These are phyloP conservation scores for Pelargonium myrrhifolium DNA, from an alignment of 441 rosid species.

Conservation along the genomic window DNA sequence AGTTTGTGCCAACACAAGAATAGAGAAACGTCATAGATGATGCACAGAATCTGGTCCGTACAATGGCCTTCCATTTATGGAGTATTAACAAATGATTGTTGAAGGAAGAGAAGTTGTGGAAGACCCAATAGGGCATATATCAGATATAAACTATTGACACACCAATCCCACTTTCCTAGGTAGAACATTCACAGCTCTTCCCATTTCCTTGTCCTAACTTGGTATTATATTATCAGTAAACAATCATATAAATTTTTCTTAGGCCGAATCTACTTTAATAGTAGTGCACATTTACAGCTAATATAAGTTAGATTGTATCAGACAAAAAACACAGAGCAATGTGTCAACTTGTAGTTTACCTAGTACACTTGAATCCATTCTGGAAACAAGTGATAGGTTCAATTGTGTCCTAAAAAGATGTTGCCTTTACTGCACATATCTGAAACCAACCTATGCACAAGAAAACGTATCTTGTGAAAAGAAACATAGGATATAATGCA, in stretches of 20 bases:
- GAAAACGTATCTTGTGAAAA: too few relatives aligned
- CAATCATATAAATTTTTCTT: neutral
- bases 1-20: constrained; percentile 14
- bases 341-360: neutral
- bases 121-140: too few relatives aligned
- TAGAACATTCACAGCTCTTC: constrained; percentile 14
- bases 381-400: too few relatives aligned
- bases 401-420: too few relatives aligned
- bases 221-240: neutral
- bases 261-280: neutral
- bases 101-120: neutral
- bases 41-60: too few relatives aligned
- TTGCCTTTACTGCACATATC: too few relatives aligned
- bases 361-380: too few relatives aligned
- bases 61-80: too few relatives aligned
- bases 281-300: constrained; percentile 9
- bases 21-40: neutral
- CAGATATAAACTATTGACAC: neutral
- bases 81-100: neutral
- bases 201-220: too few relatives aligned
- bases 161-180: constrained; percentile 20
- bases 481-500: too few relatives aligned
- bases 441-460: too few relatives aligned
- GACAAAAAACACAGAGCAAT: neutral
- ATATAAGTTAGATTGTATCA: neutral